Evolutionary conservation across 1,139 yeast genomes (phyloP), one percentile per base, ranked within the genome.

Genomic region (Groenewaldozyma sp.): DNA sequence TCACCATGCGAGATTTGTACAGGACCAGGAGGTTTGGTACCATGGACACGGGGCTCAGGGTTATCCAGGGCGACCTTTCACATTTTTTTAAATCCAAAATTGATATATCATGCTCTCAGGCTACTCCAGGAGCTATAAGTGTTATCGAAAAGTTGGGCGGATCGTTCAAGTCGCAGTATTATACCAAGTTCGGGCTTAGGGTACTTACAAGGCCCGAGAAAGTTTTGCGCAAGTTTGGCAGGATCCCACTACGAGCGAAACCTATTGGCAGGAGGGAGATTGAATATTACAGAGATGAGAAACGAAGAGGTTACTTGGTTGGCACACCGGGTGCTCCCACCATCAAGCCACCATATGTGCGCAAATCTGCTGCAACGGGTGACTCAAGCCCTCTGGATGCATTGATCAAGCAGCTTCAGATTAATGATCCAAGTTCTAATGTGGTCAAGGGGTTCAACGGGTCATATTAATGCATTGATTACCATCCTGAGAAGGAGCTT

Each of bases 231-330:
- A 79, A 73, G 51, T 78, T 75, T 55, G 95, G 93, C 17, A 76
- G 87, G 48, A 64, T 88, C 19, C 97, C 97, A 22, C 63, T 86
- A 48, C 78, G 76, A 39, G 93, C 97, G 3, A 75, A 88, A 61
- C 98, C 98, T 19, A 81, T 80, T 6, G 78, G 75, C 51, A 76
- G 84, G 62, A 80, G 84, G 64, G 87, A 82, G 54, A 78, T 91
- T 45, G 76, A 74, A 46, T 86, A 70, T 62, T 91, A 91, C 63
- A 74, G 91, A 35, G 73, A 76, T 58, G 72, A 73, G 4, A 78
- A 70, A 28, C 78, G 76, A 56, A 73, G 87, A 49, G 97, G 98
- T 3, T 88, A 84, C 57, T 65, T 88, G 52, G 64, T 54, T 11
- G 64, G 47, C 28, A 50, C 63, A 2, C 58, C 60, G 4, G 55